Evolutionary conservation across 1,284 basidiomycete species (phyloP), one percentile per base, ranked within the genome.

Genomic region (Trametes pubescens): DNA sequence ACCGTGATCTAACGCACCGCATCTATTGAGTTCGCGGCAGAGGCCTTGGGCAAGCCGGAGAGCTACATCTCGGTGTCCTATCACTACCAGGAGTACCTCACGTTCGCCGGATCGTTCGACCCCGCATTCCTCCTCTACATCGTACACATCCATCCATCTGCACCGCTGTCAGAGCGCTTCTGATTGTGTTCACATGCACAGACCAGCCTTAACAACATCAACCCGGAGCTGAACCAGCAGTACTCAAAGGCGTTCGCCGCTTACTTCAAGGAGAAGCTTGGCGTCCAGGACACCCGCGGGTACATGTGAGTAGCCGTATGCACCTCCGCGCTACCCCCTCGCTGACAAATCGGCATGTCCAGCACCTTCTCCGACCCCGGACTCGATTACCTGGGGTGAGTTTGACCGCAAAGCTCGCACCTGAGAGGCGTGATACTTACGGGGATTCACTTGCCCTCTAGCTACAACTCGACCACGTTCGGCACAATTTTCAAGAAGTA

Each of bases 291-390:
- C 2, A 77, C 86, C 69, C 81, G 89, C 38, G 88, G 86, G 59
- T 89, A 90, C 71, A 83, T 87, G 80, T 84, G 49, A 65, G 81
- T 71, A 16, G 26, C 34, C 44, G 29, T 8, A 49, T 46, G n/a
- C 49, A 47, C 11, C 24, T 6, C 37, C 13, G 5, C 51, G 16
- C 11, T 10, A 4, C 24, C 13, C 14, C 18, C 18, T 7, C 14
- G 14, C 35, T 65, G 21, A 37, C 57, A 21, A 2, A 54, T 26
- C 16, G 24, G 16, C 11, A 35, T 46, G 54, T 21, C 2, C 57
- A 87, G 86, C 69, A 75, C 77, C 2, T 91, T 87, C 77, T 70
- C 78, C 61, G 88, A 90, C 68, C 87, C 88, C 21, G 89, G 88
- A 18, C 76, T 79, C 24, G 81, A 73, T 32, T 78, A 82, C 72